Percentiles rank a stretch among this genome's conserved stretches.
These are phyloP conservation scores for Incumbomyces lentus DNA, from an alignment of 2,329 filamentous ascomycete genomes.

Conservation along the genomic window DNA sequence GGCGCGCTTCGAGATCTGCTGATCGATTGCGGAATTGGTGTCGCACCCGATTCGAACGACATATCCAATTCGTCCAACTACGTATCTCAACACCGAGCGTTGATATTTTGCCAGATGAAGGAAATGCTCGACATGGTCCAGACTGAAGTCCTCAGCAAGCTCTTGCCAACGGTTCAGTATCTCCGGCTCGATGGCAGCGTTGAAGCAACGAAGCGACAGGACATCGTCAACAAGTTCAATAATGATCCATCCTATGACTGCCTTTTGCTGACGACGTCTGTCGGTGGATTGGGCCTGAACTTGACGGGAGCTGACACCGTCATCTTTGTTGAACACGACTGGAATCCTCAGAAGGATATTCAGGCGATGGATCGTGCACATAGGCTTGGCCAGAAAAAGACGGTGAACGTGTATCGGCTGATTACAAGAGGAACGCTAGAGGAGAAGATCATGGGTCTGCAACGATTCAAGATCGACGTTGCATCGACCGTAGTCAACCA, in stretches of 20 bases:
- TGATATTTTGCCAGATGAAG: slow-evolving; percentile 99
- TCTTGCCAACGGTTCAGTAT: slow-evolving; percentile 87
- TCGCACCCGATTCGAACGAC: slow-evolving; percentile 38
- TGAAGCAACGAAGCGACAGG: slow-evolving; percentile 85
- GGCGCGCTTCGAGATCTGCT: slow-evolving; percentile 80
- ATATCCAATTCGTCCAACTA: slow-evolving; percentile 53
- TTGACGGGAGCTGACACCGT: slow-evolving; percentile 95
- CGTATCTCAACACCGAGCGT: slow-evolving; percentile 87
- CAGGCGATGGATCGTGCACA: slow-evolving; percentile 99
- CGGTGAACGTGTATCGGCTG: slow-evolving; percentile 95
- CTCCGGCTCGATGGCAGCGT: slow-evolving; percentile 89
- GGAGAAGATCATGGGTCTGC: slow-evolving; percentile 95
- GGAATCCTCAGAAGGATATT: slow-evolving; percentile 97
- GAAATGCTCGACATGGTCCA: slow-evolving; percentile 99
- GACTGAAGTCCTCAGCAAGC: slow-evolving; percentile 75
- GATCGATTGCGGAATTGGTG: slow-evolving; percentile 96
- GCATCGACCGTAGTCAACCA: slow-evolving; percentile 97
- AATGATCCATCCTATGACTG: slow-evolving; percentile 95
- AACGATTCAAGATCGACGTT: slow-evolving; percentile 99
- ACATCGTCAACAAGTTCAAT: slow-evolving; percentile 98
- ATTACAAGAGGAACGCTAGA: slow-evolving; percentile 93
- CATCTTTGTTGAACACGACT: slow-evolving; percentile 98
- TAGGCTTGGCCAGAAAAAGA: slow-evolving; percentile 98
- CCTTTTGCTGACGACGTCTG: slow-evolving; percentile 83
- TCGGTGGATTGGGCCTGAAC: slow-evolving; percentile 89